Percentiles rank a stretch among this genome's conserved stretches.
Evolutionary conservation across 306 rosid species (phyloP).

Genomic region (Prunus dulcis): DNA sequence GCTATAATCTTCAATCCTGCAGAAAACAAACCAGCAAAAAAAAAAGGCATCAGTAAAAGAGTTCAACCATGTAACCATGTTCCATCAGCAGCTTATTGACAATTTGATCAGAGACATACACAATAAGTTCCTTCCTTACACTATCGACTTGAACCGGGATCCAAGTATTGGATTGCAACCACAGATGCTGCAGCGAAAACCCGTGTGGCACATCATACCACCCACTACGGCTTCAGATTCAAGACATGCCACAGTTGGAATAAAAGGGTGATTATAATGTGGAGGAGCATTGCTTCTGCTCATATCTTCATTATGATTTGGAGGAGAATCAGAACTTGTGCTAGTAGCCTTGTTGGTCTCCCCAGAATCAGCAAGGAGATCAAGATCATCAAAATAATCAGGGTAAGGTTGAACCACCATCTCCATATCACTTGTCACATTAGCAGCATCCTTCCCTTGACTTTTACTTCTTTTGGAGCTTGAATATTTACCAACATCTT

Average conservation of each 20-base stretch:
- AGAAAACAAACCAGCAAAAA: background rate
- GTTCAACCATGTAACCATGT: background rate
- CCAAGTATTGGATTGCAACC: slow-evolving; percentile 79
- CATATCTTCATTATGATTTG: background rate
- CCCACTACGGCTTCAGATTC: slow-evolving; percentile 35
- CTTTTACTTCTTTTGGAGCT: slow-evolving; percentile 27
- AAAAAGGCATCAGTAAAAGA: background rate
- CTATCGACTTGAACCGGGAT: slow-evolving; percentile 73
- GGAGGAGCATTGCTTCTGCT: slow-evolving; percentile 11
- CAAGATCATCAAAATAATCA: background rate
- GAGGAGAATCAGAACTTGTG: slow-evolving; percentile 27
- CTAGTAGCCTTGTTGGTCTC: slow-evolving; percentile 21
- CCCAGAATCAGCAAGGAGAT: background rate
- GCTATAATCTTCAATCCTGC: slow-evolving; percentile 65
- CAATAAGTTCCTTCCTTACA: slow-evolving; percentile 38
- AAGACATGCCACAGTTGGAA: slow-evolving; percentile 2
- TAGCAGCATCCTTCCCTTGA: background rate
- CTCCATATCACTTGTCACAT: background rate
- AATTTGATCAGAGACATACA: too few relatives aligned
- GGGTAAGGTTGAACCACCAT: background rate
- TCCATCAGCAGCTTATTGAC: too few relatives aligned
- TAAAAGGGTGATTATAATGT: slow-evolving; percentile 1
- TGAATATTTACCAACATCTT: slow-evolving; percentile 16
- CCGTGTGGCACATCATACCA: slow-evolving; percentile 55
- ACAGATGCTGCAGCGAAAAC: slow-evolving; percentile 74